Evolutionary conservation across 805 yeast species (phyloP), one percentile per base, ranked within the genome.

Genomic region (Millerozyma miso): DNA sequence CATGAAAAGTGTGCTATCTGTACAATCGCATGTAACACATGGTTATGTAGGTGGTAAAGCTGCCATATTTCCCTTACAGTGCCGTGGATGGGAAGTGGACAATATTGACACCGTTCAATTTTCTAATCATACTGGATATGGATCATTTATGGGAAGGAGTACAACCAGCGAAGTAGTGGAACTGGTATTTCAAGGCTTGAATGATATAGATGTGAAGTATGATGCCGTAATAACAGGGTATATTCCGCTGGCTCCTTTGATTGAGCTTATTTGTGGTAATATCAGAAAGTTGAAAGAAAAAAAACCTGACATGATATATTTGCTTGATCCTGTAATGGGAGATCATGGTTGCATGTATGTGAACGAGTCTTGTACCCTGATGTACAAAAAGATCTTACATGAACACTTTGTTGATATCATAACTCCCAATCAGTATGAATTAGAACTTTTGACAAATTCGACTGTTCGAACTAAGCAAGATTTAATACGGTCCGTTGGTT

Each of bases 21-120:
- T 89, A 7, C 91, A 88, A 52, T 88, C 96, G 3, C 97, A 93
- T 61, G 98, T 93, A 1, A 89, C 81, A 2, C 98, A 91, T 59
- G 99, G 99, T 2, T 85, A 88, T 55, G 99, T 93, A 1, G 99
- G 99, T 1, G 89, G 89, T 60, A 77, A 82, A 44, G 96, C 97
- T 0, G 87, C 93, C 0, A 85, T 91, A 2, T 86, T 93, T 58
- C 97, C 98, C 0, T 65, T 91, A 17, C 97, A 91, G 57, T 69
- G 80, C 34, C 71, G 79, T 36, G 95, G 93, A 0, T 91, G 97
- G 97, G 91, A 93, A 58, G 96, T 90, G 7, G 97, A 91, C 59
- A 81, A 81, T 17, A 71, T 93, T 42, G 88, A 91, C 63, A 88
- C 96, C 1, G 95, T 90, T 16, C 86, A 88, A 55, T 81, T 83